Percentiles rank a stretch among this genome's conserved stretches.
phyloP scores from a whole-genome alignment of 768 basidiomycete species.

The Podaxis sp. region DNA sequence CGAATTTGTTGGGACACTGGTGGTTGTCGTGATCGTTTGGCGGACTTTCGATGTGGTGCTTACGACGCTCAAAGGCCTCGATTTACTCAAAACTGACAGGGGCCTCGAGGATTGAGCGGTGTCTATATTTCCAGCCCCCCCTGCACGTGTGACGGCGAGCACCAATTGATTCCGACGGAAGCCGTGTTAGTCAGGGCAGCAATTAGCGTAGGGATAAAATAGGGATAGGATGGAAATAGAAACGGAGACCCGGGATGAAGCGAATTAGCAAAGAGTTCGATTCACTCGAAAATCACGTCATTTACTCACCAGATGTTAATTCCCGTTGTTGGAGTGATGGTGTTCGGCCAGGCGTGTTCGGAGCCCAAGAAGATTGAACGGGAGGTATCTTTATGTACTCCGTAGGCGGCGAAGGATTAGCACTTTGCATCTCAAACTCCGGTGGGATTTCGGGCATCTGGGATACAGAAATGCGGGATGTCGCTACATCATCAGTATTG shows the following conservation, averaged over 20 bases:
- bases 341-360: background rate
- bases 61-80: background rate
- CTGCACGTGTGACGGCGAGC: too few species aligned
- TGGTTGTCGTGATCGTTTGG: background rate
- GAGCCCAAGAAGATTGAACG: background rate
- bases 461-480: background rate
- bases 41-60: background rate
- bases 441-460: background rate
- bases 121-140: background rate
- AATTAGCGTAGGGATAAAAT: background rate
- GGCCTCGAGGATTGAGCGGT: background rate
- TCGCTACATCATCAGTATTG: constrained; percentile 1
- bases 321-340: constrained; percentile 2
- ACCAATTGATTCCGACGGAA: background rate
- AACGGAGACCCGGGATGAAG: background rate
- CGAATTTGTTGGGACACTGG: background rate
- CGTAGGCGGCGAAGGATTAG: constrained; percentile 15
- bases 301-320: constrained; percentile 13
- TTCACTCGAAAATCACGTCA: background rate
- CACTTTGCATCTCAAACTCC: background rate
- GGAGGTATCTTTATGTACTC: background rate
- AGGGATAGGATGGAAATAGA: background rate
- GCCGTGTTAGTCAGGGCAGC: background rate
- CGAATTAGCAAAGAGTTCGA: background rate
- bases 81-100: background rate